Evolutionary conservation across 192 early-diverging fungal species (phyloP), one percentile per base, ranked within the genome.

Genomic region (Gamsiella multidivaricata): DNA sequence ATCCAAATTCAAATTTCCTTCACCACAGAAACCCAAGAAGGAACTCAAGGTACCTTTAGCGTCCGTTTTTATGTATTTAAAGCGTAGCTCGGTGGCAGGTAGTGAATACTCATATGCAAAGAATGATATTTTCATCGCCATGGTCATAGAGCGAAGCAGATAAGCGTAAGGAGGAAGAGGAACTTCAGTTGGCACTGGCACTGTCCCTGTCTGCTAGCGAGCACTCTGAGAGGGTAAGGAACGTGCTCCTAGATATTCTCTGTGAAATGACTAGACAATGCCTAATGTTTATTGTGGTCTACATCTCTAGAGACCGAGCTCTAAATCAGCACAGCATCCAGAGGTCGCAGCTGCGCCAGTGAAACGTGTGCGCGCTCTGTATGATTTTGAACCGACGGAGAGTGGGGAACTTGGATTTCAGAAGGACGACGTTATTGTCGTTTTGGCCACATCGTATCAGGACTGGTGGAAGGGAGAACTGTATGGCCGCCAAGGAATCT

Each of bases 401-500:
- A 83, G 87, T 42, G 96, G 96, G 29, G 98, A 99, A 76, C 88
- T 99, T 23, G 91, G 91, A 14, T 93, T 99, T 59, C 85, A 85
- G 50, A 88, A 91, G 46, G 95, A 94, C 56, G 96, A 98, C 57
- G 86, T 98, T 41, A 88, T 98, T 58, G 85, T 88, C 12, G 98
- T 99, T 23, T 71, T 94, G 68, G 97, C 98, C 68, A 92, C 90
- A 60, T 94, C 96, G 10, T 99, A 95, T 84, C 90, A 94, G 61
- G 98, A 99, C 79, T 99, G 98, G 98, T 99, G 97, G 97, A 94
- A 95, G 69, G 98, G 97, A 25, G 90, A 94, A 76, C 80, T 92
- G n/a, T 84, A 85, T 14, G 93, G 93, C n/a, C 87, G 88, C 49
- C 88, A 89, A 53, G 98, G 98, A 14, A 97, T 99, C 43, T 98